Evolutionary conservation across 305 asterid species (phyloP).

Genomic region (Nicotiana rustica): DNA sequence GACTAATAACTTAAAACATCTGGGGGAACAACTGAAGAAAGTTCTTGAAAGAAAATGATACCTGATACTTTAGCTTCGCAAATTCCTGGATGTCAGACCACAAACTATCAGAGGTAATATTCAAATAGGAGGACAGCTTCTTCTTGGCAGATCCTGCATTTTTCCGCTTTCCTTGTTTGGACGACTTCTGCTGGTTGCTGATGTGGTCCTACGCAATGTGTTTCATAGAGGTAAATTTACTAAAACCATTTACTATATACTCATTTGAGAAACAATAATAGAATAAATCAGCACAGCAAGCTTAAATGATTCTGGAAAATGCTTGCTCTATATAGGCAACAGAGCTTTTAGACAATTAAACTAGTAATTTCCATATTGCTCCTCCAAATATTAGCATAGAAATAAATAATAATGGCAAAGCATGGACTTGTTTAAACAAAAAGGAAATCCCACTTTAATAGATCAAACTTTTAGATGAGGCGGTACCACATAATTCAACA

Average conservation of each 20-base stretch:
- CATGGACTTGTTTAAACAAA: neutral
- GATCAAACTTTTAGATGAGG: slow-evolving; percentile 14
- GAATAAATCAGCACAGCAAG: neutral
- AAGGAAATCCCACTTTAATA: neutral
- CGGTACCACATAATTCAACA: slow-evolving; percentile 1
- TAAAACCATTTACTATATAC: slow-evolving; percentile 8
- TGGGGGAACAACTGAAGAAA: slow-evolving; percentile 9
- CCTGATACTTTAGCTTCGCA: slow-evolving; percentile 89
- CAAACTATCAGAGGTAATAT: slow-evolving; percentile 73
- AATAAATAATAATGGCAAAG: slow-evolving; percentile 6
- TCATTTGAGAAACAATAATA: neutral
- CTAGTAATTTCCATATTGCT: neutral
- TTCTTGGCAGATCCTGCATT: slow-evolving; percentile 56
- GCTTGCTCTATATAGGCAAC: neutral
- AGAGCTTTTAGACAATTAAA: neutral
- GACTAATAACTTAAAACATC: slow-evolving; percentile 19
- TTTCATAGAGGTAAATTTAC: neutral
- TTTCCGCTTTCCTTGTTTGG: slow-evolving; percentile 63
- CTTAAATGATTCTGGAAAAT: slow-evolving; percentile 17
- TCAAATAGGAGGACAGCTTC: slow-evolving; percentile 64
- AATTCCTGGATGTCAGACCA: slow-evolving; percentile 88
- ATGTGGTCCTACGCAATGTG: slow-evolving; percentile 59
- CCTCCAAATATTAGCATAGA: slow-evolving; percentile 24
- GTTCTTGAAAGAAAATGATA: slow-evolving; percentile 39
- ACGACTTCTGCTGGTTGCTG: slow-evolving; percentile 47